Evolutionary conservation across 2,329 filamentous ascomycete genomes (phyloP).

Genomic region (Xylaria arbuscula): DNA sequence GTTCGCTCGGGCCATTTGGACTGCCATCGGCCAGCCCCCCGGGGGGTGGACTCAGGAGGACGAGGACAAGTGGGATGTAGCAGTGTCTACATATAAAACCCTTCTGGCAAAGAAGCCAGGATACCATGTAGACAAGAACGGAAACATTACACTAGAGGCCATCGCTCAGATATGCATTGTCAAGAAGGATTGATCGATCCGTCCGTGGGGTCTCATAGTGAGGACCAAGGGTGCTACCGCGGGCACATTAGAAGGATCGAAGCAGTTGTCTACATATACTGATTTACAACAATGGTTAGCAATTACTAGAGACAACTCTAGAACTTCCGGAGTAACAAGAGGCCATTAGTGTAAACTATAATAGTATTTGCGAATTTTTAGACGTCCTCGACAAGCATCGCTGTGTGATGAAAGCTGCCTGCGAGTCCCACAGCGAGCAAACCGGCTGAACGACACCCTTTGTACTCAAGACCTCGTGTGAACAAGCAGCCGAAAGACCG

Average conservation of each 20-base stretch:
- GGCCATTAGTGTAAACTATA: no score
- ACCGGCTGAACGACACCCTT: no score
- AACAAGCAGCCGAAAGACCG: no score
- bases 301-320: no score
- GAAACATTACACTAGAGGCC: constrained; percentile 21
- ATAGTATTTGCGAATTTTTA: no score
- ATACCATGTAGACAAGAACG: constrained; percentile 28
- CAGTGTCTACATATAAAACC: constrained; percentile 39
- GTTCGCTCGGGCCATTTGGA: constrained; percentile 39
- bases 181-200: constrained; percentile 10
- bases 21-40: constrained; percentile 35
- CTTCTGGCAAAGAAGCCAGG: constrained; percentile 33
- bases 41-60: constrained; percentile 40
- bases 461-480: no score
- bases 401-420: no score
- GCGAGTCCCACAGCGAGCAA: no score
- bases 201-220: neutral
- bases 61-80: constrained; percentile 39
- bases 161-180: constrained; percentile 26
- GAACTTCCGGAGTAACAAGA: no score
- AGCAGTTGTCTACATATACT: neutral
- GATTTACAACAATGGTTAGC: no score
- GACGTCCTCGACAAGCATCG: no score
- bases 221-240: neutral
- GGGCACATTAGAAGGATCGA: neutral